These are phyloP conservation scores for Mucor irregularis DNA, from an alignment of 371 early-diverging fungal genomes.

Conservation along the genomic window DNA sequence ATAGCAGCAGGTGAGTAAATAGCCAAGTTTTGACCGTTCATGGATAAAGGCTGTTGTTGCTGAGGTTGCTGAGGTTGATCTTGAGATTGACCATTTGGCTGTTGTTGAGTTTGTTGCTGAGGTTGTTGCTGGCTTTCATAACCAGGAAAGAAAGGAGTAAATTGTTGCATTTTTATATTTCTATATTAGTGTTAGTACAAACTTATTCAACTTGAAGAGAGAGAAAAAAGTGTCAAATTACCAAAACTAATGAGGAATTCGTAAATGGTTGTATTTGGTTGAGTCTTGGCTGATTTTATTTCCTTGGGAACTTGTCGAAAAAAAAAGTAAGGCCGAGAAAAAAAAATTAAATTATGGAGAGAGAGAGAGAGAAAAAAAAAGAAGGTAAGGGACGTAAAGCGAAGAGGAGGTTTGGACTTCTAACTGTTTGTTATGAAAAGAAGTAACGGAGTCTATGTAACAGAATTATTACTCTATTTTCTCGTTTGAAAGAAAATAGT, in stretches of 20 bases:
- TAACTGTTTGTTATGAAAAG: neutral
- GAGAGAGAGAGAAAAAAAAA: neutral
- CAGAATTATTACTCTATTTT: no score
- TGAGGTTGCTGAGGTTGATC: slow-evolving; percentile 16
- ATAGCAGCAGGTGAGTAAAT: slow-evolving; percentile 28
- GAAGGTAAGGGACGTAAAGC: neutral
- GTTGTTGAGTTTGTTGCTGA: slow-evolving; percentile 19
- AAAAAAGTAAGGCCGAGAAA: no score
- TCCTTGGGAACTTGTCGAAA: no score
- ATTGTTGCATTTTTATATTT: slow-evolving; percentile 32
- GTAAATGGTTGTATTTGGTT: no score
- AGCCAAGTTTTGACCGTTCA: slow-evolving; percentile 23
- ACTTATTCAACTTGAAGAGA: no score
- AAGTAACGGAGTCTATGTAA: slow-evolving; percentile 23
- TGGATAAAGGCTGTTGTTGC: slow-evolving; percentile 18
- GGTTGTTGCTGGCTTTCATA: slow-evolving; percentile 21
- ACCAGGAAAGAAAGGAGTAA: slow-evolving; percentile 34
- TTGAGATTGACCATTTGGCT: slow-evolving; percentile 16
- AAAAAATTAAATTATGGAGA: no score
- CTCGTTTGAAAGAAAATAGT: slow-evolving; percentile 1
- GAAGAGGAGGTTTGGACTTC: neutral
- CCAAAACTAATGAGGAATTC: no score
- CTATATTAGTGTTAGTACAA: neutral
- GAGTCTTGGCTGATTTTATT: neutral
- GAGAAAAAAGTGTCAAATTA: neutral